Evolutionary conservation across 2,329 filamentous ascomycete genomes (phyloP).

Genomic region (Apiospora hydei): DNA sequence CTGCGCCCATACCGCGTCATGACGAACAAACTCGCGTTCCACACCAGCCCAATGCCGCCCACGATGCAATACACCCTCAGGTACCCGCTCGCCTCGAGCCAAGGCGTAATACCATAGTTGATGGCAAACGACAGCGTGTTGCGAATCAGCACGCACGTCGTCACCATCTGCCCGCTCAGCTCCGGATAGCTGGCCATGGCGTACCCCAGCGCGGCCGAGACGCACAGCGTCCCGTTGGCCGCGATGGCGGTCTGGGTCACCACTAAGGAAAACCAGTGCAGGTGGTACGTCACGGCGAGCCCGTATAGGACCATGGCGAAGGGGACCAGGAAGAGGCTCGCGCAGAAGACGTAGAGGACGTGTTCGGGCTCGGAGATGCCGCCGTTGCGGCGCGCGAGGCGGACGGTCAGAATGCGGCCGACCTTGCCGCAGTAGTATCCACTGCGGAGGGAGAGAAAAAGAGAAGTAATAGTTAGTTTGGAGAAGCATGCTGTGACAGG

Average conservation of each 20-base stretch:
- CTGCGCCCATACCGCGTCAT: slow-evolving; percentile 57
- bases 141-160: slow-evolving; percentile 44
- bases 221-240: slow-evolving; percentile 39
- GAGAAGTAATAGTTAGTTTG: neutral
- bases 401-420: slow-evolving; percentile 38
- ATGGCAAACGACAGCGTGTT: slow-evolving; percentile 59
- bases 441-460: slow-evolving; percentile 24
- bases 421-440: slow-evolving; percentile 43
- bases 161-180: slow-evolving; percentile 40
- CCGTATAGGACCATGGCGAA: slow-evolving; percentile 30
- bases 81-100: slow-evolving; percentile 46
- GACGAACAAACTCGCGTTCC: slow-evolving; percentile 49
- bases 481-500: slow-evolving; percentile 40
- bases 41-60: slow-evolving; percentile 45
- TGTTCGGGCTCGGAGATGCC: slow-evolving; percentile 37
- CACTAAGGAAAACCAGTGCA: slow-evolving; percentile 43
- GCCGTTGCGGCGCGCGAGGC: slow-evolving; percentile 33
- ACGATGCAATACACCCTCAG: slow-evolving; percentile 47
- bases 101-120: slow-evolving; percentile 53
- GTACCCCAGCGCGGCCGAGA: slow-evolving; percentile 39
- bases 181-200: slow-evolving; percentile 42
- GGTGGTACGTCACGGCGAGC: slow-evolving; percentile 37
- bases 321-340: slow-evolving; percentile 32
- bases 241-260: slow-evolving; percentile 39
- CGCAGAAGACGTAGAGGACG: slow-evolving; percentile 33